Evolutionary conservation across 2,329 filamentous ascomycete genomes (phyloP).

Genomic region (Ustulina deusta): DNA sequence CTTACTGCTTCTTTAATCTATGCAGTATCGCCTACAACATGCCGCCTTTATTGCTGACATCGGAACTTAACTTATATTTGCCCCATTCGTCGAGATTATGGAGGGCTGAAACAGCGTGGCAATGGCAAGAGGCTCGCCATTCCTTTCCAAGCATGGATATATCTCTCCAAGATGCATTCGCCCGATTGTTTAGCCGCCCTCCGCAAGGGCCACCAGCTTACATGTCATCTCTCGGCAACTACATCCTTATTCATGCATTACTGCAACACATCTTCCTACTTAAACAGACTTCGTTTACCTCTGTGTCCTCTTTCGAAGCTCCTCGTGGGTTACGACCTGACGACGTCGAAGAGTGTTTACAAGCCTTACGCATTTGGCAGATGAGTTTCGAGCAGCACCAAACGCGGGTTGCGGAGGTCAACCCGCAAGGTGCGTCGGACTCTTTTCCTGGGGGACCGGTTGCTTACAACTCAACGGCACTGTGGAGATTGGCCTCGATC

Average conservation of each 20-base stretch:
- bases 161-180: constrained; percentile 68
- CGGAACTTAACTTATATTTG: constrained; percentile 67
- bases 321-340: constrained; percentile 65
- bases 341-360: constrained; percentile 67
- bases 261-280: constrained; percentile 79
- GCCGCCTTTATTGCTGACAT: constrained; percentile 68
- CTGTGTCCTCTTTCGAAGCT: constrained; percentile 61
- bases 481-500: constrained; percentile 72
- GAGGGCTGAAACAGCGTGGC: constrained; percentile 68
- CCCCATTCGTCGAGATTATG: constrained; percentile 68
- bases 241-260: constrained; percentile 77
- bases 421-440: constrained; percentile 61
- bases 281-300: constrained; percentile 70
- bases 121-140: constrained; percentile 70
- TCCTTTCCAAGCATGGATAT: constrained; percentile 64
- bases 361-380: constrained; percentile 69
- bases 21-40: constrained; percentile 73
- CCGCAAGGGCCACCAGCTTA: constrained; percentile 62
- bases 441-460: constrained; percentile 69
- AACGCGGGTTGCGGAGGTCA: constrained; percentile 62
- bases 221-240: constrained; percentile 73
- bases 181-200: constrained; percentile 65
- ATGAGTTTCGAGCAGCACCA: constrained; percentile 69
- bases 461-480: constrained; percentile 74
- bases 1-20: constrained; percentile 72